Evolutionary conservation across 2,329 filamentous ascomycete genomes (phyloP), one percentile per base, ranked within the genome.

Genomic region (Pseudogymnoascus sp.): DNA sequence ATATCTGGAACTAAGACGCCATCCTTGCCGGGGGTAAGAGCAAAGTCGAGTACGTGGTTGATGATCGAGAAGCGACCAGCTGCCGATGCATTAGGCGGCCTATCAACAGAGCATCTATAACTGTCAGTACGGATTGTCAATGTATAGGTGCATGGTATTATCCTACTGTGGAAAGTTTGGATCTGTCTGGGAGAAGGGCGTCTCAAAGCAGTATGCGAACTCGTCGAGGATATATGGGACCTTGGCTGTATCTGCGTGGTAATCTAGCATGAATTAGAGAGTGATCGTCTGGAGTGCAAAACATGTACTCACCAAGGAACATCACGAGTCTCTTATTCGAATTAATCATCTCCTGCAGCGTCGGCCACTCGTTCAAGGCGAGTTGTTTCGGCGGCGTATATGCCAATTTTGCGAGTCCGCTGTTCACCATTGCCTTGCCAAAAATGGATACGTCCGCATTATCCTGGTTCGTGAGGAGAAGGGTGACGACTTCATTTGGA

Each of bases 131-230:
- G 4, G 5, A 6, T 5, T 21, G n/a, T 16, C 10, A 21, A 7
- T 14, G 4, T n/a, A 34, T 21, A 26, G 10, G 29, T 18, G 21
- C 6, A 18, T 4, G 16, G 29, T 12, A 57, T 14, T 16, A n/a
- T 21, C 51, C 10, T 36, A 57, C 51, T 57, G 51, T 36, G 85
- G 85, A 70, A 89, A 86, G 14, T 77, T 77, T 0, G 80, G 74
- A 60, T 82, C 76, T 1, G 80, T 83, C 65, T 85, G 84, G 67
- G 89, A 85, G 75, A 82, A 93, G 0, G 83, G 79, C 51, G 88
- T 93, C 73, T 93, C 90, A 77, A 88, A 92, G 68, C 88, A 82
- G 74, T 85, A 85, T 23, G 77, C 75, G 71, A 86, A 89, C 71
- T 89, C 81, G 71, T 83, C 78, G 63, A 88, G 77, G 62, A 90